These are phyloP conservation scores for Casuarina equisetifolia DNA, from an alignment of 306 rosid genomes.

Conservation along the genomic window DNA sequence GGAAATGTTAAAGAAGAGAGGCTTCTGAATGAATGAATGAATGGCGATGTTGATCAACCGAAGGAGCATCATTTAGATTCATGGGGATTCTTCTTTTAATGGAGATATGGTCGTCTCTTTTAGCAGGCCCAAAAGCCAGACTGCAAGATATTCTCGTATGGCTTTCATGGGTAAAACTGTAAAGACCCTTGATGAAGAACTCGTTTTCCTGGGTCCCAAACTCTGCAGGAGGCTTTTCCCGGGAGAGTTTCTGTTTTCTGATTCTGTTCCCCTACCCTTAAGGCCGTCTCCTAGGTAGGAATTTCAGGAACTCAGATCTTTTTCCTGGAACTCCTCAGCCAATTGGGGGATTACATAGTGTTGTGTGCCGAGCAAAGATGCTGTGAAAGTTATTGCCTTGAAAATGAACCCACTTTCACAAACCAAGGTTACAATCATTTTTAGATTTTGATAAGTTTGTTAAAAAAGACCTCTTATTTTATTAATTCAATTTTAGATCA, in stretches of 20 bases:
- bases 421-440: no score
- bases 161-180: slow-evolving; percentile 46
- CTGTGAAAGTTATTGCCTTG: slow-evolving; percentile 15
- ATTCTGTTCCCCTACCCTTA: slow-evolving; percentile 28
- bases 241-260: slow-evolving; percentile 56
- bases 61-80: slow-evolving; percentile 34
- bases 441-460: no score
- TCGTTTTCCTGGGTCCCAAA: slow-evolving; percentile 28
- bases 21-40: slow-evolving; percentile 73
- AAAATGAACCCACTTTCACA: neutral
- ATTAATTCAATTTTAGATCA: no score
- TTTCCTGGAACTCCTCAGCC: slow-evolving; percentile 28
- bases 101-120: slow-evolving; percentile 20
- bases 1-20: neutral
- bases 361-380: slow-evolving; percentile 21
- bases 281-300: slow-evolving; percentile 34
- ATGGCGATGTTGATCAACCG: slow-evolving; percentile 42
- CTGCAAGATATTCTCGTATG: slow-evolving; percentile 40
- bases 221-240: slow-evolving; percentile 14
- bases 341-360: slow-evolving; percentile 8
- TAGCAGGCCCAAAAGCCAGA: slow-evolving; percentile 16
- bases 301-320: slow-evolving; percentile 31
- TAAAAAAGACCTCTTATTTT: no score
- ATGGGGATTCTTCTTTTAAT: slow-evolving; percentile 50
- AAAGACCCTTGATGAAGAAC: slow-evolving; percentile 8